Evolutionary conservation across 495 filamentous ascomycete genomes (phyloP), one percentile per base, ranked within the genome.

Genomic region (Lophiotrema nucula): DNA sequence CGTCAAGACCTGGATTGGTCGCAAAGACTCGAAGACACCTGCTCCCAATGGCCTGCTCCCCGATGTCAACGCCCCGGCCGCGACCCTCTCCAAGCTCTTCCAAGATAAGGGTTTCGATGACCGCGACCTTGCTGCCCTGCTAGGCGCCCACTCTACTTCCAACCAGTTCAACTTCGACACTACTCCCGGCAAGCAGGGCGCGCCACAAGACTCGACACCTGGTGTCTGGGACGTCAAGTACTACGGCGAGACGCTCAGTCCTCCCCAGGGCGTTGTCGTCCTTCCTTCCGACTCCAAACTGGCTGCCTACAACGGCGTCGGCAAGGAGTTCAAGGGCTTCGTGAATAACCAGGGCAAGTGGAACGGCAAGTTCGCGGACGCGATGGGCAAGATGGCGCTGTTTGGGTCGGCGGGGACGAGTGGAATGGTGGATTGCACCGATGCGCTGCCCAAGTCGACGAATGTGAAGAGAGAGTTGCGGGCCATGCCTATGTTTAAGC

Each of bases 271-370:
- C 53, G 38, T 59, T 8, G 42, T 66, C 31, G 59, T 62, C 27
- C 48, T 66, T 15, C 53, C 53, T 8, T 63, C 59, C 3, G 64
- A 66, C 38, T 23, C 28, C 26, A 56, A 53, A 13, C 55, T 66
- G 2, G 22, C 64, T 18, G 27, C 49, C 15, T 51, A 58, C 28
- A 8, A 22, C 1, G 16, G 16, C 3, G 53, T 58, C 11, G 35
- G 26, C 23, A 68, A 58, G 16, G 70, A 68, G 23, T 71, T 73
- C 37, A 69, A 71, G 48, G 68, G 50, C 12, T 72, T 74, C 53
- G 68, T 71, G 25, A 60, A 69, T 37, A 65, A 72, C 61, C 67
- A 55, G 28, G 60, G 53, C 13, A 62, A 66, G 48, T 66, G 64
- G 64, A 63, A 42, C 27, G 59, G 64, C 35, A 63, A 66, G 35